Evolutionary conservation across 1,284 basidiomycete genomes (phyloP).

Genomic region (Cryptococcus sp.): DNA sequence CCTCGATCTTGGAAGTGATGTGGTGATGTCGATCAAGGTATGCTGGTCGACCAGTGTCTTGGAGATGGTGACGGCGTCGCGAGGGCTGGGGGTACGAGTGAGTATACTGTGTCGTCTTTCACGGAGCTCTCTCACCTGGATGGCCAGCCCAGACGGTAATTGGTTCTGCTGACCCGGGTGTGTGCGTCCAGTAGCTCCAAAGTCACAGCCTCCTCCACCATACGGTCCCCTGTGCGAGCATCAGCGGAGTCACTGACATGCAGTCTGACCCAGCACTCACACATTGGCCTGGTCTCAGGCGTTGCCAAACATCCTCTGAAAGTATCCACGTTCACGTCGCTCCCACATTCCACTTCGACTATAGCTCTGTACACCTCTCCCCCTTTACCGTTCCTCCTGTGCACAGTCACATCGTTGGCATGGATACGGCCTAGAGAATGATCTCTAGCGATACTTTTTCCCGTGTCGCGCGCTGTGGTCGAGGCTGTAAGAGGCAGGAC

Average conservation of each 20-base stretch:
- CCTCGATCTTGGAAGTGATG: slow-evolving; percentile 85
- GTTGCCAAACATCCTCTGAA: slow-evolving; percentile 83
- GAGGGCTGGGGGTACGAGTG: slow-evolving; percentile 61
- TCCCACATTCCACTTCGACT: slow-evolving; percentile 72
- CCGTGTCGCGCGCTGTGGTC: slow-evolving; percentile 28
- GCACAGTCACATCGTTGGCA: slow-evolving; percentile 53
- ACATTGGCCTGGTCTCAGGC: slow-evolving; percentile 80
- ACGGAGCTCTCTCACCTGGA: slow-evolving; percentile 68
- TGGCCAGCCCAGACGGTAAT: slow-evolving; percentile 93
- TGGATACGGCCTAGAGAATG: slow-evolving; percentile 41
- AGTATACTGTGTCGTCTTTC: neutral
- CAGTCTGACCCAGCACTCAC: slow-evolving; percentile 32
- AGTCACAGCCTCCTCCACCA: slow-evolving; percentile 80
- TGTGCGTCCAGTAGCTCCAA: slow-evolving; percentile 83
- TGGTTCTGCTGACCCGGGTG: slow-evolving; percentile 83
- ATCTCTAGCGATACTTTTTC: slow-evolving; percentile 25
- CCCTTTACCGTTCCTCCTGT: slow-evolving; percentile 54
- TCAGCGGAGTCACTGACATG: neutral
- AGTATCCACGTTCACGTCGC: slow-evolving; percentile 67
- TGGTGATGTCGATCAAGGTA: slow-evolving; percentile 88
- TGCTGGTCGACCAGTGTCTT: slow-evolving; percentile 76
- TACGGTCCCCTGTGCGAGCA: slow-evolving; percentile 69
- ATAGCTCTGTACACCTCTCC: slow-evolving; percentile 82
- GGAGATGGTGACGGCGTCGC: slow-evolving; percentile 91
- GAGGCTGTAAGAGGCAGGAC: slow-evolving; percentile 35